Conservation (phyloP, 2,329 filamentous ascomycete genomes). For the Diaporthe destruens region DNA sequence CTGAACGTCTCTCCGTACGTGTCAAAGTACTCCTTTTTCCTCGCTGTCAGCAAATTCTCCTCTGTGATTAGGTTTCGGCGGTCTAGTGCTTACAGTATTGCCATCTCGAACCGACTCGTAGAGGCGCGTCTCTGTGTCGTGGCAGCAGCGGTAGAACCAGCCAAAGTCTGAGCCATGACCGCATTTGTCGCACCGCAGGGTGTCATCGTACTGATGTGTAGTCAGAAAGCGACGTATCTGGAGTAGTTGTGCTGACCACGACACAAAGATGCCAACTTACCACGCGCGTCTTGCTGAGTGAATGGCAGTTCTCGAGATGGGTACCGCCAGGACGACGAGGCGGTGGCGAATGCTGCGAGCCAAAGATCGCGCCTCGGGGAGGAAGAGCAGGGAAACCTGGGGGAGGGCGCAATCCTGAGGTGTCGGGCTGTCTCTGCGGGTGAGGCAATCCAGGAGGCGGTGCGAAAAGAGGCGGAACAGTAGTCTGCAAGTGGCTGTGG, state of each 20-base stretch:
- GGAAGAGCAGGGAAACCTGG: slow-evolving; percentile 11
- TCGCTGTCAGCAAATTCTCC: slow-evolving; percentile 44
- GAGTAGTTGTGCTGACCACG: neutral
- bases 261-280: slow-evolving; percentile 11
- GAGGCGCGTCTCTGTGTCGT: slow-evolving; percentile 66
- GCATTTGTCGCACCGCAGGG: slow-evolving; percentile 70
- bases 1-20: slow-evolving; percentile 51
- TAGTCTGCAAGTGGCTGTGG: neutral
- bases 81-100: slow-evolving; percentile 31
- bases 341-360: neutral
- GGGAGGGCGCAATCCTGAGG: neutral
- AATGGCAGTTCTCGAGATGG: slow-evolving; percentile 36
- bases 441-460: neutral
- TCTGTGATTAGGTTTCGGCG: slow-evolving; percentile 14
- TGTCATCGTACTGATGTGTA: slow-evolving; percentile 71
- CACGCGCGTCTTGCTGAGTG: slow-evolving; percentile 39
- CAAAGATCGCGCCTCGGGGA: neutral
- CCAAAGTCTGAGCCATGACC: slow-evolving; percentile 67
- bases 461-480: neutral
- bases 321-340: neutral
- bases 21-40: slow-evolving; percentile 50
- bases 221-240: slow-evolving; percentile 62
- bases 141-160: slow-evolving; percentile 80
- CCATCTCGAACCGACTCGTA: slow-evolving; percentile 50
- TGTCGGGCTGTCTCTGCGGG: neutral